A percentile compares a stretch with the other conserved stretches of the same genome.
These are phyloP conservation scores for Halteria grandinella DNA, from an alignment of 73 alveolate species.

Conservation along the genomic window DNA sequence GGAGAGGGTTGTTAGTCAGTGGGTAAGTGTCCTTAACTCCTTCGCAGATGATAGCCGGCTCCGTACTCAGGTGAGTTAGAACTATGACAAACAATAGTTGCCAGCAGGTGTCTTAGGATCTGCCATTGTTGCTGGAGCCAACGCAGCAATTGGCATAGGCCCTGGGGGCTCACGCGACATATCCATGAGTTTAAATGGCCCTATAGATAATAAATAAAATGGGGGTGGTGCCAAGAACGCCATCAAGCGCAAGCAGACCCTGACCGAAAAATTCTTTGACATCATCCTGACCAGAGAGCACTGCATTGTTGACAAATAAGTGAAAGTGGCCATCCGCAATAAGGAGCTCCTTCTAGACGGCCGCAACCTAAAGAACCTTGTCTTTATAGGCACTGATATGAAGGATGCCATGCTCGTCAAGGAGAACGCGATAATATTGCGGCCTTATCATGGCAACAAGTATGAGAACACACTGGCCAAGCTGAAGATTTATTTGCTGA, in stretches of 20 bases:
- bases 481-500: conserved; percentile 8
- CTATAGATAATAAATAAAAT: neutral
- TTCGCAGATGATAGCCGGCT: conserved; percentile 4
- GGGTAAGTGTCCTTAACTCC: conserved; percentile 22
- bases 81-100: no score
- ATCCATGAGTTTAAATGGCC: neutral
- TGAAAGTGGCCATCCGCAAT: conserved; percentile 27
- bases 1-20: neutral
- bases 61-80: no score
- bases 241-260: neutral
- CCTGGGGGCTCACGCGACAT: no score
- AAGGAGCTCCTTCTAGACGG: conserved; percentile 26
- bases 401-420: conserved; percentile 31
- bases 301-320: conserved; percentile 20
- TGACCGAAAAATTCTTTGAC: neutral
- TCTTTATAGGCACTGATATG: conserved; percentile 26
- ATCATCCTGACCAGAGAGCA: conserved; percentile 13
- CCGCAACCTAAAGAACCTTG: conserved; percentile 3
- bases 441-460: conserved; percentile 39
- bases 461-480: conserved; percentile 47
- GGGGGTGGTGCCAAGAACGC: neutral
- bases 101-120: no score
- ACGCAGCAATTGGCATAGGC: no score
- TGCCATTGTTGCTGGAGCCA: no score
- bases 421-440: conserved; percentile 14